These are phyloP conservation scores for Leishmania mexicana DNA, from an alignment of 208 protist species.

Conservation along the genomic window DNA sequence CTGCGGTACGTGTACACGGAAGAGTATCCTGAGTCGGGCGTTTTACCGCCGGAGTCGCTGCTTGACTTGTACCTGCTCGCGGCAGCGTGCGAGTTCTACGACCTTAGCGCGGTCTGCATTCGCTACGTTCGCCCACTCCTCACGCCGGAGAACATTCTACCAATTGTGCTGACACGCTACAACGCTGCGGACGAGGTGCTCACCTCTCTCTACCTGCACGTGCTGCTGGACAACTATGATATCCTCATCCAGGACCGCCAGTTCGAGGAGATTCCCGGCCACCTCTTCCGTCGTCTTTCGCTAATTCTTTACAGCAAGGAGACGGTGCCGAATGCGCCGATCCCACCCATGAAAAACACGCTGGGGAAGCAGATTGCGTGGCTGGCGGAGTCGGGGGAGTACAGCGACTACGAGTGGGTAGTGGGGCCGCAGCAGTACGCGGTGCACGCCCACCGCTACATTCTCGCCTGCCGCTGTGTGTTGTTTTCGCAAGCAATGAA, in stretches of 20 bases:
- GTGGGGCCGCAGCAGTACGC: constrained; percentile 74
- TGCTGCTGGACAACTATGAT: constrained; percentile 88
- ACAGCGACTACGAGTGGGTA: constrained; percentile 83
- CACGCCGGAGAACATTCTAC: constrained; percentile 82
- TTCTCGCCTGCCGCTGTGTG: constrained; percentile 85
- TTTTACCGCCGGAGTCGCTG: constrained; percentile 74
- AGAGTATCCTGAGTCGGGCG: constrained; percentile 76
- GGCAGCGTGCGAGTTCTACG: constrained; percentile 83
- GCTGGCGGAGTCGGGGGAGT: constrained; percentile 84
- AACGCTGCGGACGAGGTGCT: constrained; percentile 87
- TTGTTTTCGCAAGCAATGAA: constrained; percentile 78
- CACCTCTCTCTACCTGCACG: constrained; percentile 79
- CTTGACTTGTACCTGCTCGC: constrained; percentile 85
- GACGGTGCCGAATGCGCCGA: constrained; percentile 59
- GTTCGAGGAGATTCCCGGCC: constrained; percentile 90
- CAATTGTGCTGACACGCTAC: constrained; percentile 83
- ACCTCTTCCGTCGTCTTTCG: constrained; percentile 89
- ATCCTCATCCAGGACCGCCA: constrained; percentile 81
- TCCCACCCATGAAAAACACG: constrained; percentile 73
- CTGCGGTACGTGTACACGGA: constrained; percentile 90
- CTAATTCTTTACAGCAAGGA: constrained; percentile 79
- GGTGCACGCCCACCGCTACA: constrained; percentile 78
- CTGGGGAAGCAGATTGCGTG: constrained; percentile 80
- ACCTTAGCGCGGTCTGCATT: constrained; percentile 74
- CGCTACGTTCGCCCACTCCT: constrained; percentile 74